Evolutionary conservation across 306 rosid genomes (phyloP).

Genomic region (Inga oerstediana): DNA sequence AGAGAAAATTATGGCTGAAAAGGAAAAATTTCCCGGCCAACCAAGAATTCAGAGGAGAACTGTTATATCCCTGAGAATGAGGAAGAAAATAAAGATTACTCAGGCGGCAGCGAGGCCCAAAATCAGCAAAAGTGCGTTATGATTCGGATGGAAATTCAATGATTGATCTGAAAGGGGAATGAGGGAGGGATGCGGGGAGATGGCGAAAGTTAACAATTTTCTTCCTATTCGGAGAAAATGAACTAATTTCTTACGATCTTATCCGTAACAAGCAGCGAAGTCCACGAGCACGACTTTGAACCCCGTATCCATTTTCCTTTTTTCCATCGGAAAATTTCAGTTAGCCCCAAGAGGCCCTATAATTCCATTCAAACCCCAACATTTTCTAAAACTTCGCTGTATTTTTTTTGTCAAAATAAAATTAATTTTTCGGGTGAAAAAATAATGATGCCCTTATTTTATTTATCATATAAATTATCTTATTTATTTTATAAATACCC

Average conservation of each 20-base stretch:
- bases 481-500: no score
- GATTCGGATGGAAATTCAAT: not conserved
- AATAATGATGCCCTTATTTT: no score
- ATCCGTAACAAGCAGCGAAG: not conserved
- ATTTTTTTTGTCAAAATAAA: no score
- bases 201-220: not conserved
- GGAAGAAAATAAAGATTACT: slow-evolving; percentile 1
- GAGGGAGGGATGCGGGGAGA: not conserved
- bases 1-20: not conserved
- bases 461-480: no score
- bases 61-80: not conserved
- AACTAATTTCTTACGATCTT: not conserved
- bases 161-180: not conserved
- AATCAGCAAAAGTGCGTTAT: not conserved
- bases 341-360: no score
- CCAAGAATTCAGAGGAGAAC: not conserved
- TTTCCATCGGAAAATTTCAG: no score
- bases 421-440: no score
- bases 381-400: no score
- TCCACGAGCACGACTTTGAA: not conserved
- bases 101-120: not conserved
- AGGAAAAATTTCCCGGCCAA: not conserved
- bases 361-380: no score
- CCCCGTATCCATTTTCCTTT: not conserved
- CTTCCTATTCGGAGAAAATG: not conserved